phyloP scores from a whole-genome alignment of 2,329 filamentous ascomycete species.

The Allantophomopsis lycopodina region DNA sequence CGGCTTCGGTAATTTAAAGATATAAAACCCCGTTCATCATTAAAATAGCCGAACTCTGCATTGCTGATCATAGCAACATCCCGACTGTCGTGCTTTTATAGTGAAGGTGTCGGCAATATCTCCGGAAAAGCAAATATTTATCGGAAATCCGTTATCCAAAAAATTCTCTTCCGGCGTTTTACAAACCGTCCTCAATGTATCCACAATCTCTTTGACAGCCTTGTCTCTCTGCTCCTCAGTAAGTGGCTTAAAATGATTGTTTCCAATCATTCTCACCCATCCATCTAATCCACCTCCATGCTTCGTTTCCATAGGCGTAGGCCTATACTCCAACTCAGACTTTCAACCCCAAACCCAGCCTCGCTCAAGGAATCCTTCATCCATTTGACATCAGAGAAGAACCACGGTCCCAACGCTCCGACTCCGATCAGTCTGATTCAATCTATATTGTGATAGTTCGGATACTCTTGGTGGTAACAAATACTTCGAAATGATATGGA shows the following conservation, averaged over 20 bases:
- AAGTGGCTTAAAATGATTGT: conserved; percentile 39
- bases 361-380: conserved; percentile 27
- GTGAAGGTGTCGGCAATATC: no score
- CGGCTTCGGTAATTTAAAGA: no score
- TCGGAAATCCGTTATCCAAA: no score
- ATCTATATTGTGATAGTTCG: no score
- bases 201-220: conserved; percentile 37
- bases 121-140: no score
- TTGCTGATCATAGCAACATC: no score
- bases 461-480: no score
- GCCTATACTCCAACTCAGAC: conserved; percentile 49
- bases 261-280: conserved; percentile 53
- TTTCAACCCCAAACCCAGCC: conserved; percentile 24
- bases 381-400: conserved; percentile 55
- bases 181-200: conserved; percentile 39
- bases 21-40: no score
- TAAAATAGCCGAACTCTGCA: no score
- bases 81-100: no score
- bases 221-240: conserved; percentile 32
- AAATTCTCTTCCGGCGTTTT: conserved; percentile 38
- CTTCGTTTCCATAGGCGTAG: conserved; percentile 39
- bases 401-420: conserved; percentile 46
- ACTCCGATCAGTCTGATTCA: no score
- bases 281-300: conserved; percentile 48
- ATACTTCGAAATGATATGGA: no score